A percentile compares a stretch with the other conserved stretches of the same genome.
Evolutionary conservation across 345 rosid species (phyloP).

Genomic region (Camelina hispida): DNA sequence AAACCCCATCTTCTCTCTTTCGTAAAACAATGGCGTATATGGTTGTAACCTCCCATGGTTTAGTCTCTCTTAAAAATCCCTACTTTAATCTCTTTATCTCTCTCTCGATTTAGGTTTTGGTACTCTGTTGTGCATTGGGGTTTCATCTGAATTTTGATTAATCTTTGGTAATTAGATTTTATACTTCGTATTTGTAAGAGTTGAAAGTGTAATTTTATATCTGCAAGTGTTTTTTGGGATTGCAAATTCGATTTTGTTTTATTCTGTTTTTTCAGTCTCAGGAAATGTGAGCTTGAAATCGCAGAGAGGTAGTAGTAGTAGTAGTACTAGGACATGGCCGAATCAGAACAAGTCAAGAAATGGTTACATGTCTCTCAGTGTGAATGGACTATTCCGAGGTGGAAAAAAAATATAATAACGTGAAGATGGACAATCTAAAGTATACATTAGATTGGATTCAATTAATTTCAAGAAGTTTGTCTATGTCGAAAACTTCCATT

Average conservation of each 20-base stretch:
- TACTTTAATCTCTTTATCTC: background rate
- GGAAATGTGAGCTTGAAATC: constrained; percentile 42
- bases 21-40: constrained; percentile 59
- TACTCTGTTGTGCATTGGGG: too few relatives aligned
- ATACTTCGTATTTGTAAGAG: too few relatives aligned
- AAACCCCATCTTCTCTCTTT: too few relatives aligned
- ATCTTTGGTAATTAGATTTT: too few relatives aligned
- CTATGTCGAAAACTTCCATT: too few relatives aligned
- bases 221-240: background rate
- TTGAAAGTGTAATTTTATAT: too few relatives aligned
- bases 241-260: background rate
- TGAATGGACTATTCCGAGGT: constrained; percentile 80
- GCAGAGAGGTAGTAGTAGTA: constrained; percentile 40
- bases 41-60: constrained; percentile 61
- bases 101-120: background rate
- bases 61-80: constrained; percentile 11
- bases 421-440: constrained; percentile 85
- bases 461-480: background rate
- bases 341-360: constrained; percentile 33
- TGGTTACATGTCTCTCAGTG: constrained; percentile 50
- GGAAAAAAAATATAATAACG: constrained; percentile 63
- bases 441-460: constrained; percentile 15
- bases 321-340: constrained; percentile 3
- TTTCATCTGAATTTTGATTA: too few relatives aligned
- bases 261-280: background rate